These are phyloP conservation scores for Boletus eberwhitei DNA, from an alignment of 768 basidiomycete genomes.

Conservation along the genomic window DNA sequence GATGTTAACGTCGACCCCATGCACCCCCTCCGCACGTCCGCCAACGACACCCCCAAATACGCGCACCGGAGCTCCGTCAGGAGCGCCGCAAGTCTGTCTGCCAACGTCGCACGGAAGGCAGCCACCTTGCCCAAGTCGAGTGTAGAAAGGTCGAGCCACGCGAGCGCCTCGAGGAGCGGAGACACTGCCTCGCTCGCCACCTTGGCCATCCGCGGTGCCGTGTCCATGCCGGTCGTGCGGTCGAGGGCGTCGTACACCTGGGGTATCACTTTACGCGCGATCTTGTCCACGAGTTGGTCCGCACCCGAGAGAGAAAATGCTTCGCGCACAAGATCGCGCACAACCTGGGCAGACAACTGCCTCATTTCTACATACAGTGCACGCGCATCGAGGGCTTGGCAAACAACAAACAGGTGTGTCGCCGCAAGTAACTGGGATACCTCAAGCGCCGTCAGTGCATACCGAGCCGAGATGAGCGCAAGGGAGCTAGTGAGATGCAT, in stretches of 20 bases:
- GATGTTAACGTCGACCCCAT: slow-evolving; percentile 4
- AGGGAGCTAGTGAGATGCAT: slow-evolving; percentile 53
- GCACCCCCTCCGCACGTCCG: slow-evolving; percentile 16
- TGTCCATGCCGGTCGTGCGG: slow-evolving; percentile 69
- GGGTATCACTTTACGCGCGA: slow-evolving; percentile 32
- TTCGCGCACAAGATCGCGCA: slow-evolving; percentile 17
- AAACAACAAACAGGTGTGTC: slow-evolving; percentile 70
- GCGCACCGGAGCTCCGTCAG: slow-evolving; percentile 30
- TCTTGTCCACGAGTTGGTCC: slow-evolving; percentile 12
- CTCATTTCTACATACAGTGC: slow-evolving; percentile 68
- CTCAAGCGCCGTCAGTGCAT: slow-evolving; percentile 74
- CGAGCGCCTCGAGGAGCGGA: slow-evolving; percentile 53
- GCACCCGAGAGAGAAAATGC: slow-evolving; percentile 11
- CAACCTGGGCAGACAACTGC: slow-evolving; percentile 22
- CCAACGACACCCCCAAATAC: slow-evolving; percentile 24
- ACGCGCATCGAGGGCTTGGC: slow-evolving; percentile 85
- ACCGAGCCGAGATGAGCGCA: slow-evolving; percentile 79
- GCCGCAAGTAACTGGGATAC: slow-evolving; percentile 72
- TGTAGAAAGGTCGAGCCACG: slow-evolving; percentile 5
- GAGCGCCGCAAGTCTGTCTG: slow-evolving; percentile 14
- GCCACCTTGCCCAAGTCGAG: slow-evolving; percentile 25
- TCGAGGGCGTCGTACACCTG: slow-evolving; percentile 55
- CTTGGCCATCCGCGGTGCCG: slow-evolving; percentile 61
- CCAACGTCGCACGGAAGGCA: slow-evolving; percentile 19
- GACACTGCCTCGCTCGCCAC: slow-evolving; percentile 62